phyloP scores from a whole-genome alignment of 192 early-diverging fungal species.

The Mycoemilia scoparia region DNA sequence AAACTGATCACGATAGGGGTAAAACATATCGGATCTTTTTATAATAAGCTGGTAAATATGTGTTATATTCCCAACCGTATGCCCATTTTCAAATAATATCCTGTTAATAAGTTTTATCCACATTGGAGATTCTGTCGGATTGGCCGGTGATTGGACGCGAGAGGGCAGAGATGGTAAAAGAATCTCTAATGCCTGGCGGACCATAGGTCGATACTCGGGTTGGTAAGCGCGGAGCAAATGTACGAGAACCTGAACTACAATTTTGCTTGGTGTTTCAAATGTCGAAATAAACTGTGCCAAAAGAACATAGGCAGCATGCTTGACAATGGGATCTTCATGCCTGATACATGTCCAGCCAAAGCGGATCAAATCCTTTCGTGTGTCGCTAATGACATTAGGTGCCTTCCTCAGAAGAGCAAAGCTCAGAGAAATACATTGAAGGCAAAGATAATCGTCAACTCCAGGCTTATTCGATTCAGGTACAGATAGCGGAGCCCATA shows the following conservation, averaged over 20 bases:
- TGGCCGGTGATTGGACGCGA: constrained; percentile 38
- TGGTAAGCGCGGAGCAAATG: constrained; percentile 79
- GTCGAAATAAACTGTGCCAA: constrained; percentile 83
- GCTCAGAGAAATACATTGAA: too few species aligned
- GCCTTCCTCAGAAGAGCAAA: constrained; percentile 74
- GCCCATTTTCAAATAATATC: constrained; percentile 84
- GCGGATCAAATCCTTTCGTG: constrained; percentile 79
- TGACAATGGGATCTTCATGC: constrained; percentile 81
- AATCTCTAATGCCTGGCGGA: constrained; percentile 87
- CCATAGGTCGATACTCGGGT: constrained; percentile 65
- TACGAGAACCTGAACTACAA: constrained; percentile 73
- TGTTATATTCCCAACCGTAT: constrained; percentile 70
- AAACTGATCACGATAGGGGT: constrained; percentile 74
- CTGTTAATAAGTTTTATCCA: constrained; percentile 81
- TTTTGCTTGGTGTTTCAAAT: constrained; percentile 78
- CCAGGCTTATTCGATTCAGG: too few species aligned
- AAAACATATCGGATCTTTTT: constrained; percentile 77
- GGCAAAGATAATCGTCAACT: too few species aligned
- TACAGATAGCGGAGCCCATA: too few species aligned
- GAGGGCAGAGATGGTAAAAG: constrained; percentile 80
- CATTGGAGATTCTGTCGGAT: constrained; percentile 34
- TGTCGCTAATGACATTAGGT: constrained; percentile 52
- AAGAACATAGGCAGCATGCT: constrained; percentile 88
- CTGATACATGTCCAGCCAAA: constrained; percentile 81
- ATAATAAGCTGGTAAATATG: constrained; percentile 85